These are phyloP conservation scores for Cokeromyces recurvatus DNA, from an alignment of 371 early-diverging fungal genomes.

Conservation along the genomic window DNA sequence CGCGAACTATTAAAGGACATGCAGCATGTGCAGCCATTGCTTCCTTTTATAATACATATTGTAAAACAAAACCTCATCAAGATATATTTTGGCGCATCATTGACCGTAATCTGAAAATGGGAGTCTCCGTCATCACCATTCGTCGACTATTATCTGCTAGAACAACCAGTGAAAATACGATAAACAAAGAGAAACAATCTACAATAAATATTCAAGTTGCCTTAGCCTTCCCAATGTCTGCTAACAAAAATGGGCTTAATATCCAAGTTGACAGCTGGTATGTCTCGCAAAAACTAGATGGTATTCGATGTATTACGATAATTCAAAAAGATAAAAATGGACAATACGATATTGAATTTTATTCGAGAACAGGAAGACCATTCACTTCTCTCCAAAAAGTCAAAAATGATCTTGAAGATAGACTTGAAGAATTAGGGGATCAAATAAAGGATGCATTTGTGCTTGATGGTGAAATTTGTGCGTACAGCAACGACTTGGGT, in stretches of 20 bases:
- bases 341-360: constrained; percentile 23
- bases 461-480: constrained; percentile 59
- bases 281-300: constrained; percentile 58
- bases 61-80: constrained; percentile 18
- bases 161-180: neutral
- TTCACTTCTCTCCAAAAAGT: constrained; percentile 36
- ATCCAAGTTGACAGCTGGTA: constrained; percentile 29
- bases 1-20: constrained; percentile 43
- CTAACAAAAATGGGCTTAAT: neutral
- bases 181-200: neutral
- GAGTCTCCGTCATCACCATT: constrained; percentile 36
- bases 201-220: constrained; percentile 26
- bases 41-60: constrained; percentile 26
- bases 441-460: constrained; percentile 16
- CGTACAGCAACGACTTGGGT: constrained; percentile 15
- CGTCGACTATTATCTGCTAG: constrained; percentile 20
- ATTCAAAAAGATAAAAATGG: constrained; percentile 5
- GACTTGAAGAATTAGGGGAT: constrained; percentile 8
- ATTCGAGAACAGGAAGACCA: constrained; percentile 46
- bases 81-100: constrained; percentile 47
- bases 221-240: constrained; percentile 23
- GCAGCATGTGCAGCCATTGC: constrained; percentile 36
- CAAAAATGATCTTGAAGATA: constrained; percentile 21
- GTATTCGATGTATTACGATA: constrained; percentile 50
- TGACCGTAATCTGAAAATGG: constrained; percentile 54